Base-by-base conservation (phyloP, 2,329 filamentous ascomycete genomes). In the Colletotrichum plurivorum region DNA sequence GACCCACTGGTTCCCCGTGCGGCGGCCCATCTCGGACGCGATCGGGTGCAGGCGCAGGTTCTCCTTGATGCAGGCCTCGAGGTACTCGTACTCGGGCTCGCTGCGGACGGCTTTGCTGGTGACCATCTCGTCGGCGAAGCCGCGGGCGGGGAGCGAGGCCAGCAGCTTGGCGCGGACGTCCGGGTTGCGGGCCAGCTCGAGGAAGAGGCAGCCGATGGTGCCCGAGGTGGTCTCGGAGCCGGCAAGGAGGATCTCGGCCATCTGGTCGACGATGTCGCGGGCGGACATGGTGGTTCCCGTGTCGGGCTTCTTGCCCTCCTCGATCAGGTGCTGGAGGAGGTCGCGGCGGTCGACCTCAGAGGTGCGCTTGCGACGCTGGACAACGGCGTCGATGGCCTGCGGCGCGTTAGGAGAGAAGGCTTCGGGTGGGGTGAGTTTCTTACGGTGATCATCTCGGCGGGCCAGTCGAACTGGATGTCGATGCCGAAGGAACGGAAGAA, bases 31-130 rank as follows among this genome's bases (percentile, higher is more conserved):
- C 54, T 70, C 68, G 12, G 64, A 70, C 4, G 68, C 64, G 18
- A 70, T 70, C 0, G 93, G 93, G 76, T 95, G 92, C 73, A 94
- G 76, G 12, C 93, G 88, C 80, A 95, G 93, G 5, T 90, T 88
- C 77, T 96, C 93, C 75, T 94, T 93, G 73, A 95, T 87, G 58
- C 89, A 90, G 2, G 93, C 93, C 74, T 94, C 92, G 4, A 95
- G 88, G 76, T 95, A 95, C 0, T 68, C 63, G 43, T 70, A 70
- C 5, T 63, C 36, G 2, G 46, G 39, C 36, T 56, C 64, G 5
- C 6, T 55, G 15, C 68, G 64, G 6, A 70, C 64, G 2, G 58
- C 13, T 15, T 70, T 70, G 41, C 68, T 68, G 2, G 62, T 66
- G 3, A 69, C 67, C 5, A 69, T 66, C 0, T 61, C 67, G 13